phyloP scores from a whole-genome alignment of 163 green algal species.

The Trebouxiophyceae sp. region DNA sequence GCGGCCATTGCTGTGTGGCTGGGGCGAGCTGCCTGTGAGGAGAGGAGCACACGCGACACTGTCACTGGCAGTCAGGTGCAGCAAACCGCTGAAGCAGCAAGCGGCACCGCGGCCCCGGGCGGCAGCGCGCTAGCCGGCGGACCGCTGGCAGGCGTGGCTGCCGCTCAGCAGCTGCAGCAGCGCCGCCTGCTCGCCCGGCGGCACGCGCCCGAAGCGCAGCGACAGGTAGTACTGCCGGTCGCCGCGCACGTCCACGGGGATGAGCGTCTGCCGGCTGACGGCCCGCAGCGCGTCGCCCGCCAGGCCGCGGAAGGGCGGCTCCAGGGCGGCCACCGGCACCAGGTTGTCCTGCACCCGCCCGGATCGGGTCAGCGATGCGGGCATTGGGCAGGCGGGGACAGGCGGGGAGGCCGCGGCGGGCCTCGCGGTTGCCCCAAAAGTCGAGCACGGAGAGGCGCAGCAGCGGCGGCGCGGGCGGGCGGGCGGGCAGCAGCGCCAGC shows the following conservation, averaged over 20 bases:
- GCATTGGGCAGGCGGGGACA: not conserved
- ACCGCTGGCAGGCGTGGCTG: not conserved
- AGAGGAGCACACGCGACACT: too few relatives aligned
- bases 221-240: conserved; percentile 62
- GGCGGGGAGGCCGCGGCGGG: conserved; percentile 4
- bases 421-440: conserved; percentile 76
- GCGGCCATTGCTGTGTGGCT: too few relatives aligned
- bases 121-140: too few relatives aligned
- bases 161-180: conserved; percentile 15
- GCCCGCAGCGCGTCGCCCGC: conserved; percentile 11
- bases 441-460: conserved; percentile 65
- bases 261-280: conserved; percentile 26
- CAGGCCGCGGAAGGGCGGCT: conserved; percentile 36
- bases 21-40: too few relatives aligned
- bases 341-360: conserved; percentile 61
- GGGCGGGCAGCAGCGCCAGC: conserved; percentile 44
- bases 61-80: too few relatives aligned
- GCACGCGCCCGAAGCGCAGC: conserved; percentile 26
- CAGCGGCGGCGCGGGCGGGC: conserved; percentile 17
- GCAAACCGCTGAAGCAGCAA: too few relatives aligned
- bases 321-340: conserved; percentile 34
- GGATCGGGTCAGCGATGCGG: too few relatives aligned
- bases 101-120: too few relatives aligned
- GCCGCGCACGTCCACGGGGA: conserved; percentile 41
- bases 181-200: conserved; percentile 32